Conservation (phyloP, 345 rosid genomes). For the Rhodamnia argentea region DNA sequence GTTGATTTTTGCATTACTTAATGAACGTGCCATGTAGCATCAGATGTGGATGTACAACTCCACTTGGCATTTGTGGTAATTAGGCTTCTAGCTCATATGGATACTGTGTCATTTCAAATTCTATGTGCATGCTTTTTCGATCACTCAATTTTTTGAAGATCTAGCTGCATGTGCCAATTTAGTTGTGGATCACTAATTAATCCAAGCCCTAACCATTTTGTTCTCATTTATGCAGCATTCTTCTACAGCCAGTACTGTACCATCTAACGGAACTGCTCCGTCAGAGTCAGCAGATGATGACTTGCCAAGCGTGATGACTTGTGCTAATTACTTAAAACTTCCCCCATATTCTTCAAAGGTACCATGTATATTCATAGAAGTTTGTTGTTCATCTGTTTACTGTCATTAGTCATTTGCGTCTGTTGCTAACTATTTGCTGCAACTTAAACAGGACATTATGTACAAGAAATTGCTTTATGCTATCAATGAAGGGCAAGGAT, state of each 20-base stretch:
- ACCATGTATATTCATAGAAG: background rate
- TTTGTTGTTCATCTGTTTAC: background rate
- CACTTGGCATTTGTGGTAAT: background rate
- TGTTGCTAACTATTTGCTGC: background rate
- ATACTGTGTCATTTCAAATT: background rate
- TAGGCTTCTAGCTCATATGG: background rate
- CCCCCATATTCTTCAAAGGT: slow-evolving; percentile 99
- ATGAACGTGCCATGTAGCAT: background rate
- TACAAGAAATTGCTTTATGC: slow-evolving; percentile 85
- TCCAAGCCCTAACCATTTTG: background rate
- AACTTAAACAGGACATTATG: slow-evolving; percentile 73
- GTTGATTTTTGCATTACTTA: background rate
- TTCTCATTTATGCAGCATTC: slow-evolving; percentile 56
- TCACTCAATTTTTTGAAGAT: background rate
- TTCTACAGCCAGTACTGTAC: slow-evolving; percentile 46
- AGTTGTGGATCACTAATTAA: background rate
- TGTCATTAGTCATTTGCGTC: background rate
- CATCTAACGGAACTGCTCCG: slow-evolving; percentile 58
- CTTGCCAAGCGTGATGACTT: slow-evolving; percentile 98
- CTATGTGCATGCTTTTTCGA: background rate
- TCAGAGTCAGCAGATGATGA: slow-evolving; percentile 88
- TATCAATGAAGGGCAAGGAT: slow-evolving; percentile 96
- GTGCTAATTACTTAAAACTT: slow-evolving; percentile 98
- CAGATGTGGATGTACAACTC: background rate
- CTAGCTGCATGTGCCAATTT: background rate